Conservation (phyloP, 2,329 filamentous ascomycete species). For the Teratosphaeria pseudoeucalypti region DNA sequence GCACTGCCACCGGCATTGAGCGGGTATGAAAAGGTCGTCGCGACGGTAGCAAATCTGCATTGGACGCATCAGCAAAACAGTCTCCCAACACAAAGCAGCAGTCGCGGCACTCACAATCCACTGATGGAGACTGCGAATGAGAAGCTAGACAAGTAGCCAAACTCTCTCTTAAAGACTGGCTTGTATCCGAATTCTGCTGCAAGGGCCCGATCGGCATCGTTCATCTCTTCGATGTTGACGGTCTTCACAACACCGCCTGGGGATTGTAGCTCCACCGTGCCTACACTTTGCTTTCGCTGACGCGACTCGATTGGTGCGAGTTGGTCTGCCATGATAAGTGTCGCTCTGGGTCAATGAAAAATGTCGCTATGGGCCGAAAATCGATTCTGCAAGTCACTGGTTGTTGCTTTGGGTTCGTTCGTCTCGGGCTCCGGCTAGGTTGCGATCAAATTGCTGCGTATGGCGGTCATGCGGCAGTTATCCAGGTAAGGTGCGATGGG, state of each 20-base stretch:
- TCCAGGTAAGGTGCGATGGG: neutral
- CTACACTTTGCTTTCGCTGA: constrained; percentile 4
- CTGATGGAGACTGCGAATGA: constrained; percentile 45
- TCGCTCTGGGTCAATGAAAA: neutral
- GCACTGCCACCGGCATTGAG: constrained; percentile 44
- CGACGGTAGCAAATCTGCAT: constrained; percentile 39
- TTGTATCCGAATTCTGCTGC: constrained; percentile 23
- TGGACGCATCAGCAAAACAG: neutral
- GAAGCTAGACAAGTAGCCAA: constrained; percentile 48
- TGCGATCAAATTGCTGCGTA: neutral
- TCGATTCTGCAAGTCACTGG: neutral
- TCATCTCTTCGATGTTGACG: constrained; percentile 14
- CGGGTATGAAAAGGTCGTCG: constrained; percentile 46
- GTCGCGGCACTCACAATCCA: constrained; percentile 26
- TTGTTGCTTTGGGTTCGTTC: neutral
- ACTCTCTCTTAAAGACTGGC: constrained; percentile 48
- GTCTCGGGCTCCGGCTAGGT: no score
- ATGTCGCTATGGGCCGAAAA: neutral
- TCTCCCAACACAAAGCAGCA: constrained; percentile 26
- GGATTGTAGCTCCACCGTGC: constrained; percentile 7
- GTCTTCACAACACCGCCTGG: constrained; percentile 9
- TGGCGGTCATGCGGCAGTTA: constrained; percentile 1
- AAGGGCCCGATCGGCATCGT: constrained; percentile 17
- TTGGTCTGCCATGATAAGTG: constrained; percentile 5
- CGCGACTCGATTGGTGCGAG: constrained; percentile 3